Evolutionary conservation across 345 rosid species (phyloP).

Genomic region (Linum tenue): DNA sequence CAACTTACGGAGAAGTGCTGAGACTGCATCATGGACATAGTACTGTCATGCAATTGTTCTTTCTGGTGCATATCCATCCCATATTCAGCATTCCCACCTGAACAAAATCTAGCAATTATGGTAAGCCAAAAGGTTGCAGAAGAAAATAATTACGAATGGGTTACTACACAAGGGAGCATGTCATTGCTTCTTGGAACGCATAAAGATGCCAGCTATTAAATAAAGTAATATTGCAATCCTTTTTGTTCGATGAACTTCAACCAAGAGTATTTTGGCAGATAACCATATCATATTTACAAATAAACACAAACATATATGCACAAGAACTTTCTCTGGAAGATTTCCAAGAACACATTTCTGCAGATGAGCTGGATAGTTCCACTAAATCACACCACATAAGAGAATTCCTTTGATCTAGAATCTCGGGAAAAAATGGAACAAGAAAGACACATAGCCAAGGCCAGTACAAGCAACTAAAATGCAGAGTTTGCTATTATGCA

Average conservation of each 20-base stretch:
- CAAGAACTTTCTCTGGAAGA: too few relatives aligned
- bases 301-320: too few relatives aligned
- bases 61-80: constrained; percentile 88
- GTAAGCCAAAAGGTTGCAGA: constrained; percentile 16
- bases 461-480: neutral
- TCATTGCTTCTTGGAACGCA: neutral
- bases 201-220: neutral
- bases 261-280: neutral
- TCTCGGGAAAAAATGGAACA: too few relatives aligned
- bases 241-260: neutral
- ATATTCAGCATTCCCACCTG: constrained; percentile 96
- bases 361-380: too few relatives aligned
- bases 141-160: neutral
- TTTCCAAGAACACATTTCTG: too few relatives aligned
- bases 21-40: constrained; percentile 94
- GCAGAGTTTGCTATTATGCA: neutral
- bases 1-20: constrained; percentile 88
- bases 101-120: constrained; percentile 31
- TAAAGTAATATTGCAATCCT: neutral
- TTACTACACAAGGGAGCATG: neutral
- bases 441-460: too few relatives aligned
- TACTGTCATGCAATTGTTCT: constrained; percentile 88
- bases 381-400: too few relatives aligned
- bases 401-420: too few relatives aligned
- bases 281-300: too few relatives aligned